Evolutionary conservation across 1,284 basidiomycete species (phyloP), one percentile per base, ranked within the genome.

Genomic region (Ceratobasidium sp.): DNA sequence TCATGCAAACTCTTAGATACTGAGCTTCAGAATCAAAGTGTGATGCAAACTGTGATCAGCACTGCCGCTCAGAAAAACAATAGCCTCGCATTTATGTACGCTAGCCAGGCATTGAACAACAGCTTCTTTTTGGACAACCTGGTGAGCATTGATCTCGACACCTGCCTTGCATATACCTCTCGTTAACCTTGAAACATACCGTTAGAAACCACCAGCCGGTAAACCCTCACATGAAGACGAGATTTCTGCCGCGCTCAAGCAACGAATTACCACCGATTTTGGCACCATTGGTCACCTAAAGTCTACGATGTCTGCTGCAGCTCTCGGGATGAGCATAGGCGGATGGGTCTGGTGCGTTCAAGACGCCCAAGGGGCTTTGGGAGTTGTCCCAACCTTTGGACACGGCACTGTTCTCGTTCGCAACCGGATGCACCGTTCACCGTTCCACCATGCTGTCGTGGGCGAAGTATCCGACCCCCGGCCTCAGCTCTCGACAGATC

Each of bases 91-190:
- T 99, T 97, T 87, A 98, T 96, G 86, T 96, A 97, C 83, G 96
- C 96, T 2, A 94, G 93, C 80, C 90, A 96, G 71, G 95, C 97
- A 13, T 87, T 98, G 80, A 99, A 99, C 87, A 99, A 98, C 85
- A 92, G 92, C 82, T 99, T 96, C 89, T 99, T 99, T 89, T 89
- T 99, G 40, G 90, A 94, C 81, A 89, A 88, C 77, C 87, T 99
- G 62, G 95, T 97, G 84, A 79, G 94, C 90, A 62, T 28, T 67
- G 1, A n/a, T 17, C 15, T n/a, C 48, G 13, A 46, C 56, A 17
- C 64, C n/a, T 62, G 44, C 38, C 52, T 38, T 78, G 78, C 28
- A 50, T 67, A 56, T 71, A 66, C 79, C 75, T 68, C 76, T 40
- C 57, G 57, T 69, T 48, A 69, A 61, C 50, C 71, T 77, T 26